These are phyloP conservation scores for Phytophthora lateralis DNA, from an alignment of 352 stramenopile species.

Conservation along the genomic window DNA sequence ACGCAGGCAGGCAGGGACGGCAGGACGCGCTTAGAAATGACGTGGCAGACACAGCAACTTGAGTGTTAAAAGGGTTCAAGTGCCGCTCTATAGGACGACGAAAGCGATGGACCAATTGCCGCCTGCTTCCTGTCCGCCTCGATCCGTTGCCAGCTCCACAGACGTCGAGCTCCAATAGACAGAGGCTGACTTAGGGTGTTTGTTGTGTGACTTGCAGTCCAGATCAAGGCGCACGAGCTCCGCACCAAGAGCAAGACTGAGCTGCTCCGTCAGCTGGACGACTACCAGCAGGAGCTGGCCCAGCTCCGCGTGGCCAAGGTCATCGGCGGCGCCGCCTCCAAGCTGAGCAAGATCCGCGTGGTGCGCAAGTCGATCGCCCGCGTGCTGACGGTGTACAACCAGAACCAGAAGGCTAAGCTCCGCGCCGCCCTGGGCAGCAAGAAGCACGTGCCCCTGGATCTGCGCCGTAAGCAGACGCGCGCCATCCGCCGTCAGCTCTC, in stretches of 20 bases:
- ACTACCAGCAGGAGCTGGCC: slow-evolving; percentile 98
- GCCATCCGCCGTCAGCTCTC: slow-evolving; percentile 97
- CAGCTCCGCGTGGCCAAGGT: slow-evolving; percentile 99
- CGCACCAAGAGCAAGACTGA: slow-evolving; percentile 97
- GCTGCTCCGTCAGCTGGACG: slow-evolving; percentile 97
- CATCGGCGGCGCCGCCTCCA: slow-evolving; percentile 97
- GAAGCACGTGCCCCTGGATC: slow-evolving; percentile 98
- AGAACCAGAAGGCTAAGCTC: slow-evolving; percentile 98
- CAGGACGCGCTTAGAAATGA: neutral
- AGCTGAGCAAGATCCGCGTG: slow-evolving; percentile 99
- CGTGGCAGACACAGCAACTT: neutral
- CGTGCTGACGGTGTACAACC: slow-evolving; percentile 99
- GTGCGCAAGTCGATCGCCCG: slow-evolving; percentile 99
- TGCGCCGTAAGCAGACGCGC: slow-evolving; percentile 99
- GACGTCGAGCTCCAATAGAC: neutral
- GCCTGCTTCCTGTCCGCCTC: neutral
- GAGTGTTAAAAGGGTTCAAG: neutral
- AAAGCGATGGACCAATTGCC: neutral
- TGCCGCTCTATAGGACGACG: too few species aligned
- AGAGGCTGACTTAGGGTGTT: slow-evolving; percentile 27
- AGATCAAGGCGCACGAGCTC: slow-evolving; percentile 99
- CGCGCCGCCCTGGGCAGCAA: slow-evolving; percentile 93
- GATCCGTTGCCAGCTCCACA: neutral
- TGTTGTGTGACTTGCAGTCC: slow-evolving; percentile 48
- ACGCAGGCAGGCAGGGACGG: neutral